Conservation (phyloP, 306 rosid genomes). For the Sesbania bispinosa region DNA sequence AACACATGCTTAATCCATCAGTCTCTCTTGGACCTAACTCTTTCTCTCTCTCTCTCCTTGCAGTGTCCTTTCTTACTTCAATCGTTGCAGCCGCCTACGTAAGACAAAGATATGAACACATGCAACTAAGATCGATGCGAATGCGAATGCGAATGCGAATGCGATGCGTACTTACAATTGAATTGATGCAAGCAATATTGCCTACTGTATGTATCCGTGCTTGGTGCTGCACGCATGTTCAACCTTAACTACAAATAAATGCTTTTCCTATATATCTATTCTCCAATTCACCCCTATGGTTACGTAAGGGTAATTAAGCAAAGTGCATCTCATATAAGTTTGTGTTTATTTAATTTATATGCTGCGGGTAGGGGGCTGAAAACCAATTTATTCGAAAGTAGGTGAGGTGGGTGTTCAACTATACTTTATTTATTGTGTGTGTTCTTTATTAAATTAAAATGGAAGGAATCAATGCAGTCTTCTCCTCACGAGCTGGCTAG, state of each 20-base stretch:
- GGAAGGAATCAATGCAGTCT: neutral
- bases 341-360: conserved; percentile 32
- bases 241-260: conserved; percentile 15
- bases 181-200: neutral
- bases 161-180: no score
- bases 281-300: neutral
- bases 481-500: neutral
- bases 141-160: no score
- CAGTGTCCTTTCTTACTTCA: neutral
- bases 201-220: neutral
- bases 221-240: neutral
- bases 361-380: neutral
- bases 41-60: no score
- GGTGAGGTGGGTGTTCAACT: neutral
- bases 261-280: neutral
- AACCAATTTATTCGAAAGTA: neutral
- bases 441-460: neutral
- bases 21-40: neutral
- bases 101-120: conserved; percentile 39
- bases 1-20: conserved; percentile 42
- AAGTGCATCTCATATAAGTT: conserved; percentile 21
- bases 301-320: conserved; percentile 6
- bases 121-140: conserved; percentile 11
- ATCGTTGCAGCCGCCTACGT: conserved; percentile 38
- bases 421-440: conserved; percentile 15